Evolutionary conservation across 2,329 filamentous ascomycete species (phyloP).

Genomic region (Macrophomina pseudophaseolina): DNA sequence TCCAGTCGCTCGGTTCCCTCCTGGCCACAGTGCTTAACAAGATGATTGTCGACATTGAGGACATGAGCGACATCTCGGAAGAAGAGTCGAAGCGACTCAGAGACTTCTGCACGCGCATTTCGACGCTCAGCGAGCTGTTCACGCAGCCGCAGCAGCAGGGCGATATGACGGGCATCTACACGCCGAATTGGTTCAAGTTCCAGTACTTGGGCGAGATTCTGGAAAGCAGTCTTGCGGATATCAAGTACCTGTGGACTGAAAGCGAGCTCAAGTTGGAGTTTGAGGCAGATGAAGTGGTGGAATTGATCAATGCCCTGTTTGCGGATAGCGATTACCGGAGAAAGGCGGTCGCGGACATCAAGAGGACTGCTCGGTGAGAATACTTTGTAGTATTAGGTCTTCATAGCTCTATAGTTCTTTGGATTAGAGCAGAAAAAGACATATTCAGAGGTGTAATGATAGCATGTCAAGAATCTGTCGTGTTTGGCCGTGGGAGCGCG

Average conservation of each 20-base stretch:
- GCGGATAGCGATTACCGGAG: conserved; percentile 65
- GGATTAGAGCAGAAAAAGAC: not conserved
- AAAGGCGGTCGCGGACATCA: conserved; percentile 63
- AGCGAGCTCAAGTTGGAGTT: conserved; percentile 69
- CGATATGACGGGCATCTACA: conserved; percentile 65
- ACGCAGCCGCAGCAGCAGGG: conserved; percentile 46
- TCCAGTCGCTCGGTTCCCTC: conserved; percentile 66
- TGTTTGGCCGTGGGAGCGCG: not conserved
- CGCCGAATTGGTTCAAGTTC: conserved; percentile 68
- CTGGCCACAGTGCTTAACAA: conserved; percentile 63
- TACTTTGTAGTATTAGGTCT: too few relatives aligned
- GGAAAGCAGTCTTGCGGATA: conserved; percentile 67
- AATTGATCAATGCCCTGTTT: conserved; percentile 68
- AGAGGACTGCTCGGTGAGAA: conserved; percentile 33
- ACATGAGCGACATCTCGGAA: conserved; percentile 68
- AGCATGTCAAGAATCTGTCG: not conserved
- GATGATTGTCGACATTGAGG: conserved; percentile 66
- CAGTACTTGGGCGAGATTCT: conserved; percentile 68
- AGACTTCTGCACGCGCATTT: conserved; percentile 60
- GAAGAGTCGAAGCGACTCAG: conserved; percentile 66
- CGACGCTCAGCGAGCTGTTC: conserved; percentile 63
- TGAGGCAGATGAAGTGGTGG: conserved; percentile 64
- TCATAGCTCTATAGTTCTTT: not conserved
- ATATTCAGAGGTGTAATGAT: not conserved
- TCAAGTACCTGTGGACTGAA: conserved; percentile 69